Evolutionary conservation across 2,329 filamentous ascomycete species (phyloP), one percentile per base, ranked within the genome.

Genomic region (Penicillium nordicum): DNA sequence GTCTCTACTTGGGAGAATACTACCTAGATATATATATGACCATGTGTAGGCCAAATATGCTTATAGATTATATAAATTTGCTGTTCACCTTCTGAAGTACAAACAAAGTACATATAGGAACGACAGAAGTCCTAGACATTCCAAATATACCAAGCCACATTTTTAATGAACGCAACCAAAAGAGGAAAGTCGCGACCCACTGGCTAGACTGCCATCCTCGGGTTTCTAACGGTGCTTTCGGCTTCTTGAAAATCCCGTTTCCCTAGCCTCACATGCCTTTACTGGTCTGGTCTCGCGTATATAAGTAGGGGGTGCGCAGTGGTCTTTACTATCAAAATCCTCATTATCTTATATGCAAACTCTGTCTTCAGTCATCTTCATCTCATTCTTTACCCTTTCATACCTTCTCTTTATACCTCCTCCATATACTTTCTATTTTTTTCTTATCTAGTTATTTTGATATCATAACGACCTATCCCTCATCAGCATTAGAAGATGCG

Each of bases 401-500:
- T 23, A 32, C 8, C 25, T 8, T 8, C 36, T 32, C 21, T 30
- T 21, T 4, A 18, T 16, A 27, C 11, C 5, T 38, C 23, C 16
- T 37, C 21, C 14, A n/a, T 37, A n/a, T 34, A 14, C 30, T 18
- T 14, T 23, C 14, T 10, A 54, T 41, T 18, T 9, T 18, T n/a
- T n/a, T n/a, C n/a, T n/a, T n/a, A 34, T 2, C 8, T 5, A 2
- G 12, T 18, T 11, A 7, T 36, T 12, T 32, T 38, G 18, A n/a
- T 9, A 27, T 14, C 27, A 3, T 23, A 49, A 14, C 21, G 2
- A 18, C 41, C 14, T 3, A 18, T 50, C 10, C 5, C 1, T 42
- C 18, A 8, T 27, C 16, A 2, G 3, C 9, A 48, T 12, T 21
- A 9, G 21, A 52, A 25, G 12, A 63, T 63, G 61, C 47, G 41